Conservation (phyloP, 2,329 filamentous ascomycete genomes). For the Colletotrichum euphorbiae region DNA sequence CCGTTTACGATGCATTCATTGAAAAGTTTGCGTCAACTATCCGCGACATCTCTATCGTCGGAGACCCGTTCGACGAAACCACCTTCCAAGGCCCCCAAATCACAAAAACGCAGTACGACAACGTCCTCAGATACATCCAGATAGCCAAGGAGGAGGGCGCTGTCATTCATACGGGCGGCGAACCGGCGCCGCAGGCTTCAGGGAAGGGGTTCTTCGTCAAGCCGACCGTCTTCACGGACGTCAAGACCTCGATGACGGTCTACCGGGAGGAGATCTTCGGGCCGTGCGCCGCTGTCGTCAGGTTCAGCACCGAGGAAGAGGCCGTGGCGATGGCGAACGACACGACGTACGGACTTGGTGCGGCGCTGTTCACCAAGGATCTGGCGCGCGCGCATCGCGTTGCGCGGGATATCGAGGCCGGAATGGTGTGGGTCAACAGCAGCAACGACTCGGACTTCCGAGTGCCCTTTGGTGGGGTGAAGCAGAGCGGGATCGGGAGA, state of each 20-base stretch:
- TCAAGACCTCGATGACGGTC: slow-evolving; percentile 45
- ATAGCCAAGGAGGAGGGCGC: slow-evolving; percentile 72
- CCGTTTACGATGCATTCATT: slow-evolving; percentile 69
- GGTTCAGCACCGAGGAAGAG: slow-evolving; percentile 49
- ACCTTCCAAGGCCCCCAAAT: slow-evolving; percentile 78
- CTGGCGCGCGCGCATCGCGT: slow-evolving; percentile 55
- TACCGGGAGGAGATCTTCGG: slow-evolving; percentile 50
- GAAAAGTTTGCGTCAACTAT: slow-evolving; percentile 69
- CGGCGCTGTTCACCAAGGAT: slow-evolving; percentile 67
- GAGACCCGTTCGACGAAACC: slow-evolving; percentile 71
- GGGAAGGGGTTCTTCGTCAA: slow-evolving; percentile 53
- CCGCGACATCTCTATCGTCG: slow-evolving; percentile 66
- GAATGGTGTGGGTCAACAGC: slow-evolving; percentile 58
- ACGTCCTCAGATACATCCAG: slow-evolving; percentile 74
- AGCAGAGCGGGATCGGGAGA: slow-evolving; percentile 48
- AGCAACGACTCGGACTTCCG: slow-evolving; percentile 48
- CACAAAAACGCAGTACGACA: slow-evolving; percentile 72
- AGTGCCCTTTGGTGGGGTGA: slow-evolving; percentile 49
- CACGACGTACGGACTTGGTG: slow-evolving; percentile 66
- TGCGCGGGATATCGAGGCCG: slow-evolving; percentile 64
- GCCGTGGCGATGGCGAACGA: slow-evolving; percentile 52
- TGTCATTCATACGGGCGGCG: slow-evolving; percentile 59
- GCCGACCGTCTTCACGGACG: slow-evolving; percentile 46
- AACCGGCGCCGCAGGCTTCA: slow-evolving; percentile 53
- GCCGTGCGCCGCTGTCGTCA: slow-evolving; percentile 44